Evolutionary conservation across 1,284 basidiomycete genomes (phyloP).

Genomic region (Meira miltonrushii): DNA sequence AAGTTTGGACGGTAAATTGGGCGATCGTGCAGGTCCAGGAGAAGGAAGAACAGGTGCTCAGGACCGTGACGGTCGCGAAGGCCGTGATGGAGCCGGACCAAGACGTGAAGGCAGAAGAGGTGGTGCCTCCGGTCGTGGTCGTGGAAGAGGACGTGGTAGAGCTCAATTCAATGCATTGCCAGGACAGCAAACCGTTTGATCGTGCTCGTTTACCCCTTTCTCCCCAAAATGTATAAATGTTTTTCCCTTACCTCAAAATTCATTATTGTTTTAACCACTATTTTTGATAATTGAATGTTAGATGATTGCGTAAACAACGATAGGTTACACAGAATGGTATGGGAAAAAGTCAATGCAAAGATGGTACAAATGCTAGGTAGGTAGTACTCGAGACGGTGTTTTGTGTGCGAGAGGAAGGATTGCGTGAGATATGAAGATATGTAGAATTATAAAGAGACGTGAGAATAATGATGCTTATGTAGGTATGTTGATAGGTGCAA

Average conservation of each 20-base stretch:
- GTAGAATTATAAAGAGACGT: too few relatives aligned
- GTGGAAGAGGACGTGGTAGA: slow-evolving; percentile 34
- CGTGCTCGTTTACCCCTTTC: neutral
- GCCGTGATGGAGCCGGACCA: slow-evolving; percentile 20
- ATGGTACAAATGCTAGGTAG: too few relatives aligned
- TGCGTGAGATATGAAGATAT: too few relatives aligned
- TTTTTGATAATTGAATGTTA: too few relatives aligned
- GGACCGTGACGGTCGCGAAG: slow-evolving; percentile 28
- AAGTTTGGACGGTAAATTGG: slow-evolving; percentile 80
- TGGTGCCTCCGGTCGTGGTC: slow-evolving; percentile 32
- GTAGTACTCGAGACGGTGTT: too few relatives aligned
- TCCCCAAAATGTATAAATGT: neutral
- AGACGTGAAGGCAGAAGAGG: slow-evolving; percentile 41
- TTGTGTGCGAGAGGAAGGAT: too few relatives aligned
- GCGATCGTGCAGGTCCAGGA: slow-evolving; percentile 52
- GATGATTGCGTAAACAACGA: too few relatives aligned
- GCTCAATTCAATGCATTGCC: slow-evolving; percentile 36
- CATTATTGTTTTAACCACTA: too few relatives aligned
- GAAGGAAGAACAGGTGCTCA: slow-evolving; percentile 16
- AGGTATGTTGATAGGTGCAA: too few relatives aligned
- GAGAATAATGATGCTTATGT: too few relatives aligned
- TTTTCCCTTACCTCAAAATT: neutral
- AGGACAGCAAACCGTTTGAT: slow-evolving; percentile 12
- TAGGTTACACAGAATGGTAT: too few relatives aligned
- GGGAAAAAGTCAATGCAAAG: too few relatives aligned